Percentiles rank a stretch among this genome's conserved stretches.
Conservation (phyloP, 306 rosid species). For the Mucuna pruriens region DNA sequence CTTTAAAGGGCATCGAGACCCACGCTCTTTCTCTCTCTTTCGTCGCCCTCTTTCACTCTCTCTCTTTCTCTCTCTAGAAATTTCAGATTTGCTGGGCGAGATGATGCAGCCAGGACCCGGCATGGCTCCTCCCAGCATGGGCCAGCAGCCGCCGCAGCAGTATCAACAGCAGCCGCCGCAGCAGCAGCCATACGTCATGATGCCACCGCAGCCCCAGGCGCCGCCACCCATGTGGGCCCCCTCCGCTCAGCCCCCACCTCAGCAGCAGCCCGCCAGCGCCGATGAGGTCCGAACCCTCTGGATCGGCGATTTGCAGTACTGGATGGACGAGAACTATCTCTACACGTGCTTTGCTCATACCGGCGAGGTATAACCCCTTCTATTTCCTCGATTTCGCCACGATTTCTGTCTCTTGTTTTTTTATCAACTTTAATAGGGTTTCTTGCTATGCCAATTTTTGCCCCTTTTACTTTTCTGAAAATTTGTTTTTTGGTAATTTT, state of each 20-base stretch:
- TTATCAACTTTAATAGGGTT: background rate
- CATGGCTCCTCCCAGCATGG: conserved; percentile 58
- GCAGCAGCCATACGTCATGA: conserved; percentile 71
- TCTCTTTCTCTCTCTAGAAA: conserved; percentile 25
- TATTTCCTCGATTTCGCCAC: background rate
- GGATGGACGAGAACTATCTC: conserved; percentile 94
- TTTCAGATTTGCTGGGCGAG: conserved; percentile 30
- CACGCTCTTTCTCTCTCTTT: conserved; percentile 19
- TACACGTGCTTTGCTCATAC: conserved; percentile 65
- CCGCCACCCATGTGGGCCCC: conserved; percentile 67
- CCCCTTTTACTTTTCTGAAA: too few relatives aligned
- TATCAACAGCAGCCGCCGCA: conserved; percentile 55
- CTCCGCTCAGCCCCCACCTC: conserved; percentile 44
- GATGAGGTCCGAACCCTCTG: conserved; percentile 94
- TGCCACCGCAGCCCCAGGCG: conserved; percentile 69
- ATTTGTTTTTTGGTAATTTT: too few relatives aligned
- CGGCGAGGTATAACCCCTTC: conserved; percentile 67
- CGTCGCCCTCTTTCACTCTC: background rate
- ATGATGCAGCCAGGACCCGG: conserved; percentile 94
- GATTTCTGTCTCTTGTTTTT: background rate
- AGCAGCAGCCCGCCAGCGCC: conserved; percentile 55
- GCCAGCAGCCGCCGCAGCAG: conserved; percentile 67
- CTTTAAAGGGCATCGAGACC: background rate
- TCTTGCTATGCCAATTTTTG: background rate
- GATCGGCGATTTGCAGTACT: conserved; percentile 96